Base-by-base conservation (phyloP, 176 grass and related monocot species). In the Oryza rufipogon region DNA sequence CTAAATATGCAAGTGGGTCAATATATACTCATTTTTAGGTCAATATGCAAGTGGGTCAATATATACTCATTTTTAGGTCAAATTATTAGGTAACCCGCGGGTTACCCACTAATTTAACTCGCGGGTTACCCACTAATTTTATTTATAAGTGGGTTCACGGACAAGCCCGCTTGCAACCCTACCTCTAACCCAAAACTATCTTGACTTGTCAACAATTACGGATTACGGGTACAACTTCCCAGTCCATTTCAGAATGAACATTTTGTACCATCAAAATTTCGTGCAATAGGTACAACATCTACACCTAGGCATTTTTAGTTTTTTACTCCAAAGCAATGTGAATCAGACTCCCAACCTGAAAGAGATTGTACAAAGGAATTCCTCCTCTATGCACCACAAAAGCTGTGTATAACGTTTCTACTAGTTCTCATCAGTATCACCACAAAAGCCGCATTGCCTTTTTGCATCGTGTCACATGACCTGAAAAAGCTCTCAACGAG, bases 291-390 rank as follows among this genome's bases (percentile, higher is more conserved):
- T 77, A 26, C 26, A 26, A 8, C 5, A 56, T 54, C 41, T 51
- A 46, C 30, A 0, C 39, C 13, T 45, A 20, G 19, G 64, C 65
- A 66, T 79, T 79, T 6, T 36, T 36, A 15, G 38, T 39, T 19
- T 26, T 49, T 28, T 51, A 32, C 22, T 20, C 16, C 23, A 65
- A 65, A 33, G 56, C 34, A 19, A 22, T 19, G 70, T 49, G 26
- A 69, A 72, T 63, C 42, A 10, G 0, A 9, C 28, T 70, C 10
- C 45, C 58, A 10, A 66, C 20, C 28, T 42, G 44, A 6, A 54
- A 75, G 12, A 33, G 12, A 33, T 75, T 68, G 20, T 56, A 81
- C 33, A 26, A 87, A 60, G 34, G 45, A 78, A 78, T 79, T 36
- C 5, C 34, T 36, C 17, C 4, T 46, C 74, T 78, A 52, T 44